phyloP scores from a whole-genome alignment of 1,284 basidiomycete species.

The Wolfiporia cocos region DNA sequence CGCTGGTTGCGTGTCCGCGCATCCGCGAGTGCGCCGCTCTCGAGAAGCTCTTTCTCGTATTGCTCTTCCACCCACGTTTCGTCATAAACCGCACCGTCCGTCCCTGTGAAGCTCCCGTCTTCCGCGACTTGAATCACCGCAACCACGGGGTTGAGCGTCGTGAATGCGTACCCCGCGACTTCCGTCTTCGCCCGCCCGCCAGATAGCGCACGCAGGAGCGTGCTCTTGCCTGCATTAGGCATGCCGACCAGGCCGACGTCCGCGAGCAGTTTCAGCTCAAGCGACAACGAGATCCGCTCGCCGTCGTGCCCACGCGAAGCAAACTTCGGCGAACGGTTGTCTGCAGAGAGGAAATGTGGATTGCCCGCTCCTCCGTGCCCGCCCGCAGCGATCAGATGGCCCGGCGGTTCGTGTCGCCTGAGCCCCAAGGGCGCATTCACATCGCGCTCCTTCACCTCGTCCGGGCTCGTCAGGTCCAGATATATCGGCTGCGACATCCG shows the following conservation, averaged over 20 bases:
- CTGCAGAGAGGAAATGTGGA: constrained; percentile 70
- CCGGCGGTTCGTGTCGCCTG: constrained; percentile 52
- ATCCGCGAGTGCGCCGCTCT: constrained; percentile 44
- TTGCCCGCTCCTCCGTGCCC: constrained; percentile 89
- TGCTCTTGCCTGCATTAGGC: constrained; percentile 92
- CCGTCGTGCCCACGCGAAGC: constrained; percentile 80
- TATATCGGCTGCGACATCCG: constrained; percentile 40
- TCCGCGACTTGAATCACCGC: constrained; percentile 84
- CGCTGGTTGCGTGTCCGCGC: constrained; percentile 45
- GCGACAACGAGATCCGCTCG: constrained; percentile 73
- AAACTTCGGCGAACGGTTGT: constrained; percentile 74
- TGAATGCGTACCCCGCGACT: constrained; percentile 91
- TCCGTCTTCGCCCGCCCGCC: constrained; percentile 80
- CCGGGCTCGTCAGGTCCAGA: constrained; percentile 56
- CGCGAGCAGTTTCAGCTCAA: constrained; percentile 94
- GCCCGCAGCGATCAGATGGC: constrained; percentile 73
- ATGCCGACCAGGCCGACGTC: constrained; percentile 95
- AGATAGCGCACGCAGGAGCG: constrained; percentile 85
- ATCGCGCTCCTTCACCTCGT: constrained; percentile 42
- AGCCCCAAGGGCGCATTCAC: constrained; percentile 56
- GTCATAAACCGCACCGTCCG: constrained; percentile 52
- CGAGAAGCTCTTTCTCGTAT: constrained; percentile 38
- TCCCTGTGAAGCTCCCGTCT: constrained; percentile 73
- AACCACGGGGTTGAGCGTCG: constrained; percentile 93
- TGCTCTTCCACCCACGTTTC: constrained; percentile 65